phyloP scores from a whole-genome alignment of 1,139 yeast genomes.

The Pichia sp. region DNA sequence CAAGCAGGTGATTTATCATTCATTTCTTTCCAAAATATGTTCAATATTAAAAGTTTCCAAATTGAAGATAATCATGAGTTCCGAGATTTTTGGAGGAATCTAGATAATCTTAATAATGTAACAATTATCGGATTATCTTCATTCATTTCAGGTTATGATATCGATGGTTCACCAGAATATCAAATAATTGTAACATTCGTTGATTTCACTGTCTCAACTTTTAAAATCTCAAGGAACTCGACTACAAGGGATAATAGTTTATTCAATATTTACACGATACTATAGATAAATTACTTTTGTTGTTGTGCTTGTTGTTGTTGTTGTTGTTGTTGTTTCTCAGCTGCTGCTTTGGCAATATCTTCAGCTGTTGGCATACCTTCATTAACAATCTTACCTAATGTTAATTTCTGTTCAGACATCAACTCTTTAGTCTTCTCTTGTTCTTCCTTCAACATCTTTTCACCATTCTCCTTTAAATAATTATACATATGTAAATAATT shows the following conservation, averaged over 20 bases:
- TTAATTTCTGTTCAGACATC: slow-evolving; percentile 68
- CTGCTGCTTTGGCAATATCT: slow-evolving; percentile 62
- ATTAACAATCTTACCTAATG: slow-evolving; percentile 74
- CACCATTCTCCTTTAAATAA: slow-evolving; percentile 82
- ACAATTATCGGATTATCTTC: slow-evolving; percentile 24
- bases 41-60: too few relatives aligned
- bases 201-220: too few relatives aligned
- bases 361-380: slow-evolving; percentile 86
- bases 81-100: too few relatives aligned
- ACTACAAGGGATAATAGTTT: too few relatives aligned
- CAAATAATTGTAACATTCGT: slow-evolving; percentile 16
- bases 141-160: slow-evolving; percentile 1
- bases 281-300: neutral
- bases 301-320: neutral
- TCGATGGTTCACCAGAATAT: slow-evolving; percentile 6
- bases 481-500: slow-evolving; percentile 80
- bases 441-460: slow-evolving; percentile 74
- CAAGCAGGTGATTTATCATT: too few relatives aligned
- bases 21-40: too few relatives aligned
- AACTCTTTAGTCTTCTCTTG: slow-evolving; percentile 73
- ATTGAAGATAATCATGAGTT: too few relatives aligned
- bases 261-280: too few relatives aligned
- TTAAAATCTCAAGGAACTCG: too few relatives aligned
- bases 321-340: slow-evolving; percentile 17
- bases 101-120: slow-evolving; percentile 19